Base-by-base conservation (phyloP, 176 grass and related monocot species). In the Eleusine indica region DNA sequence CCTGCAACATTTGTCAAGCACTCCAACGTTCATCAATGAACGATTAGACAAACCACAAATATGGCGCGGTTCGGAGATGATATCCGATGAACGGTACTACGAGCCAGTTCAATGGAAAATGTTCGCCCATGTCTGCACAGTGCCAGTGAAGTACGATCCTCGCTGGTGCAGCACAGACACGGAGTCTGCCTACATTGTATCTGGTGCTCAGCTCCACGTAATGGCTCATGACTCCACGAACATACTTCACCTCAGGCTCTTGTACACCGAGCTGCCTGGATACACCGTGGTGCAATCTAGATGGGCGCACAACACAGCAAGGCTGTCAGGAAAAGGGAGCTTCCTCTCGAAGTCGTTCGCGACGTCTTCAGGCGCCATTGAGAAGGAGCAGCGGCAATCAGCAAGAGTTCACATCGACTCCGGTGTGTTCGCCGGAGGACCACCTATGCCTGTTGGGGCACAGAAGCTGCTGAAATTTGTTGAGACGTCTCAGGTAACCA, bases 381-480 rank as follows among this genome's bases (percentile, higher is more conserved):
- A 91, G 16, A 86, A 71, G 54, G 76, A 90, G 68, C 61, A 83
- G 57, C 73, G 37, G 71, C 60, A 25, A 9, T 57, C 72, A 6
- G 46, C 49, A 5, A 68, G 66, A 53, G n/a, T 40, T 14, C 64
- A 81, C 56, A 30, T 98, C 5, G 93, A 98, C 82, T 98, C 96
- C 1, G 96, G 85, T 9, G 85, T 98, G 47, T 93, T 91, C 52
- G 73, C 89, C 39, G 41, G 83, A 9, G 92, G 80, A 0, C 93
- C 96, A 4, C 96, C 96, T 3, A 83, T 87, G 74, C 96, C 96
- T 0, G 89, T 98, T 3, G 96, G 79, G 11, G 25, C 87, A 12
- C 86, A 86, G 76, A 93, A 86, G 80, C 76, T 95, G 87, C 81
- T 93, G 65, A 98, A 87, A 83, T 95, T 92, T 75, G 93, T 98